Percentiles rank a stretch among this genome's conserved stretches.
phyloP scores from a whole-genome alignment of 73 alveolate genomes.

The Effrenium voratum region DNA sequence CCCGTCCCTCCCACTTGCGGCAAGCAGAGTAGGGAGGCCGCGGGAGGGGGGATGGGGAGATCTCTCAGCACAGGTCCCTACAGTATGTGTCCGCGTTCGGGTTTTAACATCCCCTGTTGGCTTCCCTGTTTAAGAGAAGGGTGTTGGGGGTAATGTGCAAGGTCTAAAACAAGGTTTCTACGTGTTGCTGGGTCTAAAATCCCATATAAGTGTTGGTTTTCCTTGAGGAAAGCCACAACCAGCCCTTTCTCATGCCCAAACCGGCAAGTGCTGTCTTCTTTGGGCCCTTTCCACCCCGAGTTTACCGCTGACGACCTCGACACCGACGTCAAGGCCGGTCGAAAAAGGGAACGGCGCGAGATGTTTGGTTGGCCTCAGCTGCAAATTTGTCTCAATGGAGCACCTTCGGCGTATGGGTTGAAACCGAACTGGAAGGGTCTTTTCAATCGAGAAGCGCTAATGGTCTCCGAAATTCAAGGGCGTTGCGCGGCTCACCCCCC shows the following conservation, averaged over 20 bases:
- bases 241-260: not conserved
- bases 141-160: too few relatives aligned
- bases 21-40: too few relatives aligned
- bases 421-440: not conserved
- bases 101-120: too few relatives aligned
- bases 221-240: too few relatives aligned
- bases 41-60: too few relatives aligned
- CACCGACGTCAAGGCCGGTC: conserved; percentile 24
- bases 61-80: too few relatives aligned
- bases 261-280: not conserved
- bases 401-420: not conserved
- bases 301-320: conserved; percentile 74
- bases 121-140: too few relatives aligned
- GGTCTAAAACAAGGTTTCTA: too few relatives aligned
- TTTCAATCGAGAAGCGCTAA: not conserved
- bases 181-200: not conserved
- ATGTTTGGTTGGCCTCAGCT: not conserved
- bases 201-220: not conserved
- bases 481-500: not conserved
- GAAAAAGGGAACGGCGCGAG: too few relatives aligned
- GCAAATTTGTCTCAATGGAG: not conserved
- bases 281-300: too few relatives aligned
- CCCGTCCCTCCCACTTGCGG: too few relatives aligned
- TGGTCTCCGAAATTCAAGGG: not conserved
- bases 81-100: too few relatives aligned